These are phyloP conservation scores for Torulaspora gathmanii DNA, from an alignment of 805 yeast genomes.

Conservation along the genomic window DNA sequence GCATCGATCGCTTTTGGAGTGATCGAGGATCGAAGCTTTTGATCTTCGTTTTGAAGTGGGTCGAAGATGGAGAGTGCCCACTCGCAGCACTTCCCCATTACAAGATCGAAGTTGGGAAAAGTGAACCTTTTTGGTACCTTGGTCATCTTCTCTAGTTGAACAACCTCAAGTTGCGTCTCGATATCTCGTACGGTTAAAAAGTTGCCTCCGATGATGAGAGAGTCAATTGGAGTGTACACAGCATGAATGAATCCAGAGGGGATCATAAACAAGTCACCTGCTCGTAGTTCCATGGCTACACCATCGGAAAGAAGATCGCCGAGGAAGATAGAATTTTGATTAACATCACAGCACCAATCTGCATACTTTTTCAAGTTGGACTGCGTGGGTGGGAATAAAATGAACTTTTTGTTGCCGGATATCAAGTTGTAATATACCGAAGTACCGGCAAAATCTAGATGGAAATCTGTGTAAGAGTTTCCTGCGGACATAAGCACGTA, in stretches of 20 bases:
- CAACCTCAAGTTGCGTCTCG: conserved; percentile 56
- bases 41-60: not conserved
- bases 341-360: conserved; percentile 63
- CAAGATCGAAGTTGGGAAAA: conserved; percentile 69
- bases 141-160: conserved; percentile 58
- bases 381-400: conserved; percentile 74
- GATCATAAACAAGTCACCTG: conserved; percentile 73
- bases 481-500: conserved; percentile 83
- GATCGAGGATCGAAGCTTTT: not conserved
- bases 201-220: conserved; percentile 84
- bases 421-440: conserved; percentile 83
- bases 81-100: conserved; percentile 39
- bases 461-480: conserved; percentile 83
- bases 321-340: conserved; percentile 60
- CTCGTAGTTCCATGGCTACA: conserved; percentile 46
- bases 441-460: conserved; percentile 88
- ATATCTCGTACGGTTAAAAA: conserved; percentile 64
- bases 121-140: conserved; percentile 71
- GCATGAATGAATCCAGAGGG: conserved; percentile 95
- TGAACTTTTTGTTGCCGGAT: conserved; percentile 67
- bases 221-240: conserved; percentile 76
- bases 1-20: conserved; percentile 11
- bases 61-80: conserved; percentile 10
- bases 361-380: conserved; percentile 57
- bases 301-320: conserved; percentile 52